Percentiles rank a stretch among this genome's conserved stretches.
Evolutionary conservation across 2,329 filamentous ascomycete genomes (phyloP).

Genomic region (Ophidiomyces ophidiicola): DNA sequence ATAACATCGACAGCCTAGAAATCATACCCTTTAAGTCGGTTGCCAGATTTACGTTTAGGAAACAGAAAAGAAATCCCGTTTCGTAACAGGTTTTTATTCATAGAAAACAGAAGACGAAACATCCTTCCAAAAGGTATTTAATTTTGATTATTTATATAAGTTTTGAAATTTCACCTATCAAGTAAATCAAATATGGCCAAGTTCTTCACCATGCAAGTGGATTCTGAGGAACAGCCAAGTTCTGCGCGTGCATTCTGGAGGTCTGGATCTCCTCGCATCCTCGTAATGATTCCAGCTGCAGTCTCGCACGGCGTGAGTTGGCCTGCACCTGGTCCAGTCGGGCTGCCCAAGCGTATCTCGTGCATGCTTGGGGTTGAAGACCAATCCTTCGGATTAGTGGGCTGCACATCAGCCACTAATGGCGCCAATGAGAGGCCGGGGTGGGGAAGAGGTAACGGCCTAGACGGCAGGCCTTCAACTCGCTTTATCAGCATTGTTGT

Average conservation of each 20-base stretch:
- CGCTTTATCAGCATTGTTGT: neutral
- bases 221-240: constrained; percentile 16
- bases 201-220: constrained; percentile 16
- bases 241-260: constrained; percentile 14
- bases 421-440: neutral
- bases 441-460: neutral
- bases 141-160: neutral
- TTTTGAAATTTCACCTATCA: constrained; percentile 13
- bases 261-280: constrained; percentile 15
- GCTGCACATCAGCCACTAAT: neutral
- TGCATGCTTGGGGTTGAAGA: neutral
- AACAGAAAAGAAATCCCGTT: no score
- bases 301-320: constrained; percentile 16
- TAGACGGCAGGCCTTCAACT: neutral
- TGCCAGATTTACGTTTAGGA: no score
- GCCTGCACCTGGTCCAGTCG: constrained; percentile 1
- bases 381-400: constrained; percentile 23
- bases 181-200: constrained; percentile 16
- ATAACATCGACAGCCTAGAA: no score
- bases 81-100: no score
- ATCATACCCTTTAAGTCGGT: no score
- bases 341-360: neutral
- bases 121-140: neutral
- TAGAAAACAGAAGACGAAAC: no score
- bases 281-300: constrained; percentile 18